These are phyloP conservation scores for Vaccinium myrtillus DNA, from an alignment of 148 eudicot genomes.

Conservation along the genomic window DNA sequence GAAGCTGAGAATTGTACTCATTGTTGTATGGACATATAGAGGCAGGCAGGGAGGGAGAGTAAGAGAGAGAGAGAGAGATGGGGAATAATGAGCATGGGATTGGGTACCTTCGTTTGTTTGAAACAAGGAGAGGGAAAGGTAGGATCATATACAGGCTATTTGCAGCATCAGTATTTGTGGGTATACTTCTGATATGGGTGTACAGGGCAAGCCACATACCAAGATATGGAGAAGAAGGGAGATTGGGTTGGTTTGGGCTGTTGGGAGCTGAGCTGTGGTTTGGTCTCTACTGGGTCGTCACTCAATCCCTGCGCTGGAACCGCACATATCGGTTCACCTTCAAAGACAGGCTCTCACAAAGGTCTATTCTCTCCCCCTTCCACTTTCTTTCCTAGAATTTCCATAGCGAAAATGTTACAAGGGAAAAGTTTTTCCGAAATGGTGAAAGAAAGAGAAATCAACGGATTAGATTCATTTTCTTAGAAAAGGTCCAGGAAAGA, in stretches of 20 bases:
- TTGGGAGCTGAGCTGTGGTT: slow-evolving; percentile 70
- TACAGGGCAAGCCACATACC: slow-evolving; percentile 49
- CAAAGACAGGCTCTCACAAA: slow-evolving; percentile 51
- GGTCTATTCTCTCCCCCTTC: slow-evolving; percentile 30
- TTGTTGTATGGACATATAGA: background rate
- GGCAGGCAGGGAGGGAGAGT: too few species aligned
- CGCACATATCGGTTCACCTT: slow-evolving; percentile 43
- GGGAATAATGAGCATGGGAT: too few species aligned
- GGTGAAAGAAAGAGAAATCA: too few species aligned
- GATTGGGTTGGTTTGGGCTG: slow-evolving; percentile 47
- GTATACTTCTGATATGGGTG: slow-evolving; percentile 43
- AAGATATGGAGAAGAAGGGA: slow-evolving; percentile 19
- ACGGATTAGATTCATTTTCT: too few species aligned
- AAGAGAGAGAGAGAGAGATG: background rate
- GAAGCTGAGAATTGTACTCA: too few species aligned
- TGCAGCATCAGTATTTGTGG: slow-evolving; percentile 39
- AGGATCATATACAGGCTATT: slow-evolving; percentile 40
- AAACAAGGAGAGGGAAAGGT: background rate
- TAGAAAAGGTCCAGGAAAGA: too few species aligned
- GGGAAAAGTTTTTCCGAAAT: too few species aligned
- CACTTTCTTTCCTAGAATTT: background rate
- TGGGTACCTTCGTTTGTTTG: background rate
- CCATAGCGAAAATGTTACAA: too few species aligned
- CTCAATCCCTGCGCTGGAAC: slow-evolving; percentile 63
- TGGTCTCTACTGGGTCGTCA: slow-evolving; percentile 61